Evolutionary conservation across 2,329 filamentous ascomycete species (phyloP).

Genomic region (Fusarium foetens): DNA sequence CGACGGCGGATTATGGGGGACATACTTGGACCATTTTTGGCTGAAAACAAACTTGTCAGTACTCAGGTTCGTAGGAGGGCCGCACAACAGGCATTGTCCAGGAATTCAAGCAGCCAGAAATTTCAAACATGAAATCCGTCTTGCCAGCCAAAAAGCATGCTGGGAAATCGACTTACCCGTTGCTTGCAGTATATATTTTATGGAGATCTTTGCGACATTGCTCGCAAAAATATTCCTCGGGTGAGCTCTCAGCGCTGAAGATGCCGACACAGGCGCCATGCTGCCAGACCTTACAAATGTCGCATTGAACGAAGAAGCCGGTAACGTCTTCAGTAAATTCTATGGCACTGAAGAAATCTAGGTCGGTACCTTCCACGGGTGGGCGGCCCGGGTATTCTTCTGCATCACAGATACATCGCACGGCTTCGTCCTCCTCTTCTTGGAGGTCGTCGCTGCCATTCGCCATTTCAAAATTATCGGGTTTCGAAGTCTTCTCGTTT

Average conservation of each 20-base stretch:
- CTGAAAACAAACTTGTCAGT: constrained; percentile 57
- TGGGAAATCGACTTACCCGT: constrained; percentile 74
- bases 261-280: constrained; percentile 98
- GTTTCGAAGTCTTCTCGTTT: constrained; percentile 56
- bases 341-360: constrained; percentile 67
- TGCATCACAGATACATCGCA: constrained; percentile 92
- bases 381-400: constrained; percentile 93
- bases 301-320: constrained; percentile 97
- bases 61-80: constrained; percentile 2
- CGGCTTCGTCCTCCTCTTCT: constrained; percentile 87
- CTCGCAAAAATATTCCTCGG: constrained; percentile 98
- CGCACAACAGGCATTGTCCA: not conserved
- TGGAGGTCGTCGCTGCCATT: constrained; percentile 77
- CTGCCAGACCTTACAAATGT: constrained; percentile 98
- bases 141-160: not conserved
- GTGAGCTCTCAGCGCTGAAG: constrained; percentile 90
- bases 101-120: not conserved
- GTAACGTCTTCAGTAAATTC: constrained; percentile 85
- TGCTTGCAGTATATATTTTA: constrained; percentile 80
- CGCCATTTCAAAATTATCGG: constrained; percentile 61
- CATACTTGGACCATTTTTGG: constrained; percentile 73
- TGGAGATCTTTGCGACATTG: constrained; percentile 92
- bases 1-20: constrained; percentile 68
- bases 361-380: constrained; percentile 68
- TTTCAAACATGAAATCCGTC: not conserved